phyloP scores from a whole-genome alignment of 306 rosid genomes.

The Prunus armeniaca region DNA sequence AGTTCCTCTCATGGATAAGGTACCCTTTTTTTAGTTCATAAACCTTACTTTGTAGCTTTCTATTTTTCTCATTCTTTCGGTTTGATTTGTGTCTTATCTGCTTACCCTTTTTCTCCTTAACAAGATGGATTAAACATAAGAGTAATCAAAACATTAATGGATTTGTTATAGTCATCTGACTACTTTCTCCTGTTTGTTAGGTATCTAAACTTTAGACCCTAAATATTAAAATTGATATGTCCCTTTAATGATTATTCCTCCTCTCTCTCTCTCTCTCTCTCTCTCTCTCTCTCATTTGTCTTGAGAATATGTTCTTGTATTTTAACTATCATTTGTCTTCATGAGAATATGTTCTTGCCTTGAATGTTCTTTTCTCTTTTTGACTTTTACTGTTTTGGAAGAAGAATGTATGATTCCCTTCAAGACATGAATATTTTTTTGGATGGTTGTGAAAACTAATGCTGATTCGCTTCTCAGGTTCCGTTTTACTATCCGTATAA shows the following conservation, averaged over 20 bases:
- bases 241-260: background rate
- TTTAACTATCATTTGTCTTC: slow-evolving; percentile 1
- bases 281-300: slow-evolving; percentile 7
- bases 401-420: background rate
- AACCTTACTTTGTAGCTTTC: background rate
- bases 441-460: slow-evolving; percentile 12
- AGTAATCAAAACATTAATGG: slow-evolving; percentile 8
- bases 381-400: slow-evolving; percentile 12
- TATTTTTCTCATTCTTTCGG: background rate
- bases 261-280: background rate
- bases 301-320: slow-evolving; percentile 39
- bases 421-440: slow-evolving; percentile 17
- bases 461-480: slow-evolving; percentile 2
- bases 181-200: slow-evolving; percentile 15
- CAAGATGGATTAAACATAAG: slow-evolving; percentile 18
- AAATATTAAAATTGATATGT: slow-evolving; percentile 19
- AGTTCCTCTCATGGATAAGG: slow-evolving; percentile 97
- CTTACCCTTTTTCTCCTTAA: slow-evolving; percentile 4
- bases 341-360: slow-evolving; percentile 40
- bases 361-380: slow-evolving; percentile 22
- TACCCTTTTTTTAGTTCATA: slow-evolving; percentile 15
- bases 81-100: slow-evolving; percentile 14
- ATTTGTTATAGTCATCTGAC: slow-evolving; percentile 8
- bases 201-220: slow-evolving; percentile 43
- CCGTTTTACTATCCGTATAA: background rate